Percentiles rank a stretch among this genome's conserved stretches.
phyloP scores from a whole-genome alignment of 2,329 filamentous ascomycete genomes.

The Aureobasidium namibiae region DNA sequence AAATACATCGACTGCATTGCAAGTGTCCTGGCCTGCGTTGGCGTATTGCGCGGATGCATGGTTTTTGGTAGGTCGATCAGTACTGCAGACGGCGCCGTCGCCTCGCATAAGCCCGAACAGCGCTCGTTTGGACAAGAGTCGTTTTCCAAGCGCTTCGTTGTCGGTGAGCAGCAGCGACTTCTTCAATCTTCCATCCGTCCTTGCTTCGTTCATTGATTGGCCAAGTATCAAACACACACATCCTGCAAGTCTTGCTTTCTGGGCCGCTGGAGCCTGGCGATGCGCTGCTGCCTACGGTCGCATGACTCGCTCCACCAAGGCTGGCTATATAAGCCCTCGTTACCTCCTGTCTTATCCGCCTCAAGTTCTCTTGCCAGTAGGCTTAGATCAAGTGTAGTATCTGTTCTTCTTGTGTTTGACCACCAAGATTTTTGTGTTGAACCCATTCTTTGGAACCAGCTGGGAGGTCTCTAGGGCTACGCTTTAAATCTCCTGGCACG shows the following conservation, averaged over 20 bases:
- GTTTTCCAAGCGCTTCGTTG: neutral
- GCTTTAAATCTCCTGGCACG: neutral
- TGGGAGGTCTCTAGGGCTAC: neutral
- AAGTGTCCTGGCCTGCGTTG: neutral
- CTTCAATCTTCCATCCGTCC: neutral
- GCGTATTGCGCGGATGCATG: neutral
- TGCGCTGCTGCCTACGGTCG: neutral
- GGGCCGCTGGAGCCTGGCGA: neutral
- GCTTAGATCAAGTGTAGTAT: constrained; percentile 3
- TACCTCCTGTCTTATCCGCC: neutral
- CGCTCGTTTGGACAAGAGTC: neutral
- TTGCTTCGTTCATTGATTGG: neutral
- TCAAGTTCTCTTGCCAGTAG: neutral
- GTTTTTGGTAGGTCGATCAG: neutral
- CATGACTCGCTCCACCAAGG: neutral
- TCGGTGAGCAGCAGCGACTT: neutral
- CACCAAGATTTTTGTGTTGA: constrained; percentile 5
- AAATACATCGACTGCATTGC: neutral
- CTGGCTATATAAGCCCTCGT: neutral
- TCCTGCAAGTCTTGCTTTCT: neutral
- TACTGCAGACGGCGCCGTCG: neutral
- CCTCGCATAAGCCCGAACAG: neutral
- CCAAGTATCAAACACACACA: neutral
- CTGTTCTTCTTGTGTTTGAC: constrained; percentile 9
- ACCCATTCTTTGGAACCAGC: neutral